Evolutionary conservation across 31 red algal genomes (phyloP), one percentile per base, ranked within the genome.

Genomic region (Odonthalia washingtoniensis): DNA sequence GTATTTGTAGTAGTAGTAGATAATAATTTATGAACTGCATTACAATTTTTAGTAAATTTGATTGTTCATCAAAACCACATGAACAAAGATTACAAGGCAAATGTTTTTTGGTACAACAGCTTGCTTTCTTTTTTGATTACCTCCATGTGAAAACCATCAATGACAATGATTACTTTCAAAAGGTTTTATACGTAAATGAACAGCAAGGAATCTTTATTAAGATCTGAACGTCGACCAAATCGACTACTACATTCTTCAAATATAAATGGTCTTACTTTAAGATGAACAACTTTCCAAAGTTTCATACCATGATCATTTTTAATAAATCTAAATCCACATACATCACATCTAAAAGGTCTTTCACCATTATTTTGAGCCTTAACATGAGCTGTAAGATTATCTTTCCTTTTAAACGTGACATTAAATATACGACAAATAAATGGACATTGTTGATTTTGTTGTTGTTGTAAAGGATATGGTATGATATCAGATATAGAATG

Each of bases 241-340:
- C 81, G 80, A 28, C 81, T 86, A 76, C 46, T 61, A 46, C 92
- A 95, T 41, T 80, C 39, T n/a, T 82, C 45, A 46, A 86, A 95
- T 46, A 76, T 72, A 82, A 83, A 89, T 68, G 92, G 92, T 17
- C 85, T 84, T 43, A 85, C 82, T 81, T 95, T 95, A 27, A 89
- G 70, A 77, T 95, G 92, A n/a, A 95, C 92, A 36, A 89, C 88
- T 46, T 82, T 74, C 73, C 80, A 75, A 60, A 90, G 92, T 57
- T 95, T 95, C 49, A 90, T 76, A 0, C 75, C 81, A 74, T 95
- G 87, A 73, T 91, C 89, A 79, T 91, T 91, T 80, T 91, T 91
- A 33, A 85, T 84, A 67, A 91, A 91, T 3, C 89, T 62, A 45
- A 77, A 91, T 2, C 69, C 69, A 57, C 89, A 91, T 37, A 91